Base-by-base conservation (phyloP, 2,329 filamentous ascomycete genomes). In the Calycina marina region DNA sequence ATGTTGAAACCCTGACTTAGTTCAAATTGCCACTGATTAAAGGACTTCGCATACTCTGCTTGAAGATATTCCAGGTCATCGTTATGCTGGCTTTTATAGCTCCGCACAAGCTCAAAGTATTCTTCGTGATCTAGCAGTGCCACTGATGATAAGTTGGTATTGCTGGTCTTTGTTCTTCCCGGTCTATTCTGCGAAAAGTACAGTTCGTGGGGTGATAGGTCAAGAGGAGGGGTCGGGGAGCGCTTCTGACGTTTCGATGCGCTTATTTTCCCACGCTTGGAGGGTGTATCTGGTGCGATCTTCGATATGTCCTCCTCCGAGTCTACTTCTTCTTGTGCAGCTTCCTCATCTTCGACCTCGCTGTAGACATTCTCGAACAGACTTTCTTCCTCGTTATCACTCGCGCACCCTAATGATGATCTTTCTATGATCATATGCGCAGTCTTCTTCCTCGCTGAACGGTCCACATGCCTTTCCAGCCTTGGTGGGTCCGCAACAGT, bases 181-280 rank as follows among this genome's bases (percentile, higher is more conserved):
- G 82, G 75, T 29, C 83, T 77, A 52, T 93, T 94, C 50, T 96
- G 83, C 50, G 78, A 82, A 55, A 98, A 96, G 60, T 92, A 98
- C 43, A 80, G 71, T 54, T 96, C 90, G 50, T 94, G 83, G 0
- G 86, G 67, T 4, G 86, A 81, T 2, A 96, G 66, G 46, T 93
- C 72, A 32, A 73, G 69, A 12, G 88, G 83, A 3, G 84, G 84
- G 4, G 61, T 36, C 43, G 69, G 72, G 0, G 71, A 70, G 48
- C 68, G 59, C 30, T 64, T 66, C 45, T 54, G 51, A 36, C 51
- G 60, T 46, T 65, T 72, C 33, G 60, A 61, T 2, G 60, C 53
- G 35, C 58, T 60, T 18, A 54, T 51, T 36, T 61, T 53, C 35
- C 60, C 55, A 39, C 64, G 59, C 44, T 69, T 72, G 10, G 67